A percentile compares a stretch with the other conserved stretches of the same genome.
phyloP scores from a whole-genome alignment of 164 flowering plant genomes.

The Vitis amurensis region DNA sequence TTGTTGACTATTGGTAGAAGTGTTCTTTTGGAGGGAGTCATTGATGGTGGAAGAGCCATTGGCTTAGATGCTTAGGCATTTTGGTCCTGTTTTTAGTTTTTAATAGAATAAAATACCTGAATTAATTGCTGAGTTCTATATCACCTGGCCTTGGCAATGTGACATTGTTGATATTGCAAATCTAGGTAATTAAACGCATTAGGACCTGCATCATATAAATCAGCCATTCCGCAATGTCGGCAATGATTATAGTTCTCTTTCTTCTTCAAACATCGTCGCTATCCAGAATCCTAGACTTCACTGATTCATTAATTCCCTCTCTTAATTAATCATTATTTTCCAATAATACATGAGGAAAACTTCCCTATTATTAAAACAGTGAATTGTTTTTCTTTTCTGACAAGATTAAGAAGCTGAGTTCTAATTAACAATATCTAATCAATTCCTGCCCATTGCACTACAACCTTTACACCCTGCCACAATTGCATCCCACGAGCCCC shows the following conservation, averaged over 20 bases:
- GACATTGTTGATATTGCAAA: neutral
- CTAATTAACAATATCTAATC: too few relatives aligned
- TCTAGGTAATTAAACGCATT: neutral
- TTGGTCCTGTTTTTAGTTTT: neutral
- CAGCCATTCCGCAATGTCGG: neutral
- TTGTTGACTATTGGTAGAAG: neutral
- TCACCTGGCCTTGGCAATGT: neutral
- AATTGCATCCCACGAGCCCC: too few relatives aligned
- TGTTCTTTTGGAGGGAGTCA: neutral
- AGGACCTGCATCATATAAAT: neutral
- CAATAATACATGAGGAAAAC: too few relatives aligned
- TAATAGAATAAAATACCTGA: too few relatives aligned
- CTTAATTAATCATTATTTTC: too few relatives aligned
- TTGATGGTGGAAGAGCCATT: neutral
- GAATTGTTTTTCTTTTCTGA: too few relatives aligned
- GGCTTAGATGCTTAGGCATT: neutral
- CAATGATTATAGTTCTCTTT: neutral
- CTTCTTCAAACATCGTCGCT: neutral
- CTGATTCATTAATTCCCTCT: too few relatives aligned
- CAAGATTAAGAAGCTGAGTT: too few relatives aligned
- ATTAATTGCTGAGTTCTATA: neutral
- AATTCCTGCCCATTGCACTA: too few relatives aligned
- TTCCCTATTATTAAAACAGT: too few relatives aligned
- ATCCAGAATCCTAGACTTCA: too few relatives aligned
- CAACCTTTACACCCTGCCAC: too few relatives aligned